Evolutionary conservation across 2,329 filamentous ascomycete species (phyloP), one percentile per base, ranked within the genome.

Genomic region (Pyrenophora tritici-repentis): DNA sequence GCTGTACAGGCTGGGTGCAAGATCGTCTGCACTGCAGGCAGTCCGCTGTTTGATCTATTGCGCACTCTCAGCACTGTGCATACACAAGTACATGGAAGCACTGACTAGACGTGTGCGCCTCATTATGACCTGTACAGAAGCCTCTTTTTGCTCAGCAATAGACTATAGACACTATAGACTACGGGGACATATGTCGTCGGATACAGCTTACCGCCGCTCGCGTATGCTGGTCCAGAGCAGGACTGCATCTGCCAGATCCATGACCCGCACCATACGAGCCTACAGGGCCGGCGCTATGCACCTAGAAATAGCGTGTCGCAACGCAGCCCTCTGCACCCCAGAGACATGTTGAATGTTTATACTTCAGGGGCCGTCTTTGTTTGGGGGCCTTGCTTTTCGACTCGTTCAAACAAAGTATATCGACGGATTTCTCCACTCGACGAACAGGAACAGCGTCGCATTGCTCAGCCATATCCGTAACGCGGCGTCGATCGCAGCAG

Each of bases 391-490:
- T 50, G 45, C 50, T 41, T 42, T 42, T 47, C 32, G 26, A 37
- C 37, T 43, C 50, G 49, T 50, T 38, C 51, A 22, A 35, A 41
- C 38, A 36, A 51, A 46, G 46, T 38, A 40, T 47, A 26, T 29
- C 26, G 43, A 48, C 32, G 58, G 46, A 42, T 50, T 58, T 60
- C 52, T 58, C 51, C 44, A 49, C 26, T 44, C 35, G 18, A 42
- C 18, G 18, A 20, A 20, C 18, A 20, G 18, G 32, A 24, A 53
- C 52, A 53, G 49, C 55, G 53, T 56, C 40, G 55, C 53, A 49
- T 41, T 56, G 47, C 56, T 56, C 67, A 71, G 69, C 68, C 67
- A 58, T 67, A 67, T 59, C 67, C 66, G 67, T 59, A 51, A 59
- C 56, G 53, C 53, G 49, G 58, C 50, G 65, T 66, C 62, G 68